Evolutionary conservation across 768 basidiomycete genomes (phyloP), one percentile per base, ranked within the genome.

Genomic region (Chiua virens): DNA sequence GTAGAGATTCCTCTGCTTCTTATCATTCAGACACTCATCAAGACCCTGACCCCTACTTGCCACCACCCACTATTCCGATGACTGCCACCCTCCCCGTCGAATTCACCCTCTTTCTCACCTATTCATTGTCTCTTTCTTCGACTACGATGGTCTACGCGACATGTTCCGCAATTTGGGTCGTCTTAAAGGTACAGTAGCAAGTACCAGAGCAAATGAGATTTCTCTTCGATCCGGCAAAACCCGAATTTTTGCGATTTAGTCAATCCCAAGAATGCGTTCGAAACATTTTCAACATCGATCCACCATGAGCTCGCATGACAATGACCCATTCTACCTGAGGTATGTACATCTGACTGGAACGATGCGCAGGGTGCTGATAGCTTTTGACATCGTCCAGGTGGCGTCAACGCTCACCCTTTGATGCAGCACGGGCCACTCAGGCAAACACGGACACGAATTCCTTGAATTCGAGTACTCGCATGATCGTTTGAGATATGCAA

Each of bases 391-490:
- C 27, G 38, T 53, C 9, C 7, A 9, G 18, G 20, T n/a, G 11
- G 5, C 1, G 6, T 25, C 30, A 37, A 8, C 4, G 35, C 27
- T 57, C 27, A 58, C 41, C 45, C 14, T 23, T 17, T 18, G 25
- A 8, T 53, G 18, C 38, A 57, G 57, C 51, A 96, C 95, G 27
- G 96, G 97, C n/a, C 96, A 99, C 71, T 95, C 93, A 63, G 96
- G 96, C 54, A 94, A 94, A 69, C 94, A 96, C 63, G 95, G 93
- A 20, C 94, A 97, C 73, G 94, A 97, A 70, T 98, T 98, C 70
- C 79, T 99, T 41, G 96, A 99, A 69, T 99, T 98, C 63, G 96
- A 98, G 71, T 98, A 98, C 75, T 89, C 92, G 14, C 91, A 95
- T 75, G 96, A 95, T 35, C 87, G 96, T 58, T 80, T 98, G 49